Percentiles rank a stretch among this genome's conserved stretches.
Conservation (phyloP, 2,329 filamentous ascomycete species). For the Colletotrichum acutatum region DNA sequence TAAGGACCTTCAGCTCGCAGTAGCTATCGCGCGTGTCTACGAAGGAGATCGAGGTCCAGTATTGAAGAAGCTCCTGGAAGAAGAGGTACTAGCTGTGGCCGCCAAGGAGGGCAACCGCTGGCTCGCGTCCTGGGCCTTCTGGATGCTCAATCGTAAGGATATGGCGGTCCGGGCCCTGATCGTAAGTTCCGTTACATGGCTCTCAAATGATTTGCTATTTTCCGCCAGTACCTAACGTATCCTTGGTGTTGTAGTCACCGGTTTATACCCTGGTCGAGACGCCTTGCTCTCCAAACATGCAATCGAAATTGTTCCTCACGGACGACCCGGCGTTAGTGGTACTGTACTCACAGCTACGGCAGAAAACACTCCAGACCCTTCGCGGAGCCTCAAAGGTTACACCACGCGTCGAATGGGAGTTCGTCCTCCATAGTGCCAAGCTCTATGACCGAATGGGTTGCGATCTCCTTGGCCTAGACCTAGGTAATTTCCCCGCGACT, state of each 20-base stretch:
- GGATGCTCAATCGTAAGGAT: conserved; percentile 85
- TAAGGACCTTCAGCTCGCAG: conserved; percentile 88
- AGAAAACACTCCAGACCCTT: conserved; percentile 83
- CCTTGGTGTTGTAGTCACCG: conserved; percentile 69
- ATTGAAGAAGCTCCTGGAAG: conserved; percentile 78
- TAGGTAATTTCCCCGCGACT: conserved; percentile 65
- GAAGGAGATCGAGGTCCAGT: conserved; percentile 85
- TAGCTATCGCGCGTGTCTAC: conserved; percentile 88
- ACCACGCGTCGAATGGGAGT: conserved; percentile 85
- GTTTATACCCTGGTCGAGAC: conserved; percentile 79
- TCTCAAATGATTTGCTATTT: neutral
- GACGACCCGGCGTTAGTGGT: conserved; percentile 92
- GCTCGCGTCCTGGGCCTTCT: conserved; percentile 96
- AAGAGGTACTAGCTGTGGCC: conserved; percentile 82
- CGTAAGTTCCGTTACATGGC: conserved; percentile 58
- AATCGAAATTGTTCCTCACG: conserved; percentile 83
- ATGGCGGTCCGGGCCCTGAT: conserved; percentile 87
- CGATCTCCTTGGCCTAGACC: conserved; percentile 86
- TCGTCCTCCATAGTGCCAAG: conserved; percentile 85
- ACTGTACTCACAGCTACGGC: conserved; percentile 86
- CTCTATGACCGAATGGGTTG: conserved; percentile 94
- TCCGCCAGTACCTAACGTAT: neutral
- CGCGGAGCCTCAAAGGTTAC: conserved; percentile 86
- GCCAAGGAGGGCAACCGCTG: conserved; percentile 87
- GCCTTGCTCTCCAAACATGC: conserved; percentile 74